phyloP scores from a whole-genome alignment of 345 rosid species.

The Tarenaya hassleriana region DNA sequence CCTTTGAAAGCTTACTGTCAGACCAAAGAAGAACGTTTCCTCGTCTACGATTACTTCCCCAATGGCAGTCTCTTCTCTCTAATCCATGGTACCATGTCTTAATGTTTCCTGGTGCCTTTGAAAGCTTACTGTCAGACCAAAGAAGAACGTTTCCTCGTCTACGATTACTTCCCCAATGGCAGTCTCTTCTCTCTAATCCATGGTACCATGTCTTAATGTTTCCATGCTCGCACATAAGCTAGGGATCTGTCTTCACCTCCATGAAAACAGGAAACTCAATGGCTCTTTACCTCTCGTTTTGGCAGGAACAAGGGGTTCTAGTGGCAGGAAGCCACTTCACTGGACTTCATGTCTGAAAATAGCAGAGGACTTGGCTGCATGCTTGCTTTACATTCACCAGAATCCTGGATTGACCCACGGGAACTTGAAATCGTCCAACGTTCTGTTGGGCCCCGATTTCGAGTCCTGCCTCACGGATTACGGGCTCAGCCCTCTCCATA shows the following conservation, averaged over 20 bases:
- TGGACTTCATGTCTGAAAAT: slow-evolving; percentile 99
- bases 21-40: slow-evolving; percentile 85
- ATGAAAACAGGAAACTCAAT: too few species aligned
- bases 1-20: slow-evolving; percentile 90
- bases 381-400: slow-evolving; percentile 80
- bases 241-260: too few species aligned
- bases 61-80: slow-evolving; percentile 95
- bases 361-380: slow-evolving; percentile 90
- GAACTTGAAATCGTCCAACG: slow-evolving; percentile 81
- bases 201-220: background rate
- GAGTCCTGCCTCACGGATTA: slow-evolving; percentile 96
- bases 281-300: slow-evolving; percentile 9
- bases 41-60: slow-evolving; percentile 92
- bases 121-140: too few species aligned
- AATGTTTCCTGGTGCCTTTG: too few species aligned
- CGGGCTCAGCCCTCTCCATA: slow-evolving; percentile 57
- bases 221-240: too few species aligned
- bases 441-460: slow-evolving; percentile 78
- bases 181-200: background rate
- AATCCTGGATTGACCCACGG: slow-evolving; percentile 87
- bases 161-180: background rate
- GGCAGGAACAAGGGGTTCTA: slow-evolving; percentile 77
- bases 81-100: slow-evolving; percentile 93
- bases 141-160: too few species aligned
- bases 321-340: slow-evolving; percentile 91